Evolutionary conservation across 1,139 yeast species (phyloP).

Genomic region (Geotrichum europaeum): DNA sequence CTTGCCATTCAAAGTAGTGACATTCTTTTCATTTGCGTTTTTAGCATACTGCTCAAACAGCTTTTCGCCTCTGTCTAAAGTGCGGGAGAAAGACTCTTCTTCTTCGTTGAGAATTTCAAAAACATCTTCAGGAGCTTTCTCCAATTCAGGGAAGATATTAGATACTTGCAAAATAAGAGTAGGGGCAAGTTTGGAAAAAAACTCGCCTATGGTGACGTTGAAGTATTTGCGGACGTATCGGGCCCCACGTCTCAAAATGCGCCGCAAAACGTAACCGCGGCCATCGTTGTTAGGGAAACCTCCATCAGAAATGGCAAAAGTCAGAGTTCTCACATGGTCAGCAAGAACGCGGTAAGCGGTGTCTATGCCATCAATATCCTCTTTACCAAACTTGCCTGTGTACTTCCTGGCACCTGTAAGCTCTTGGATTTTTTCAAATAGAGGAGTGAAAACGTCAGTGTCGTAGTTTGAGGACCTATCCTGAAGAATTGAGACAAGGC

Average conservation of each 20-base stretch:
- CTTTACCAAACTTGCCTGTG: slow-evolving; percentile 86
- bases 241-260: slow-evolving; percentile 96
- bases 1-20: slow-evolving; percentile 76
- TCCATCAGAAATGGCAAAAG: slow-evolving; percentile 95
- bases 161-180: slow-evolving; percentile 84
- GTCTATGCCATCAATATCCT: slow-evolving; percentile 89
- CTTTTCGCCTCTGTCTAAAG: slow-evolving; percentile 97
- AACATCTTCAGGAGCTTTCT: slow-evolving; percentile 62
- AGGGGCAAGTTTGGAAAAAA: slow-evolving; percentile 82
- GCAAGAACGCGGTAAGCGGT: slow-evolving; percentile 98
- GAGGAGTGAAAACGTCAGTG: slow-evolving; percentile 90
- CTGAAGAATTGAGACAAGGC: slow-evolving; percentile 90
- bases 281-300: slow-evolving; percentile 99
- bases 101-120: slow-evolving; percentile 93
- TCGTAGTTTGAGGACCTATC: slow-evolving; percentile 89
- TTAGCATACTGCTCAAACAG: slow-evolving; percentile 88
- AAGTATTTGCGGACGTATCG: slow-evolving; percentile 94
- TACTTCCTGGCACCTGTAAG: slow-evolving; percentile 90
- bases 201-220: slow-evolving; percentile 86
- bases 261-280: slow-evolving; percentile 94
- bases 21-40: slow-evolving; percentile 68
- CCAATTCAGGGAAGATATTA: slow-evolving; percentile 87
- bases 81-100: slow-evolving; percentile 88
- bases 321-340: slow-evolving; percentile 94
- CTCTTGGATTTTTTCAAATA: slow-evolving; percentile 79